Conservation (phyloP, 2,329 filamentous ascomycete species). For the Ophiostoma australiae region DNA sequence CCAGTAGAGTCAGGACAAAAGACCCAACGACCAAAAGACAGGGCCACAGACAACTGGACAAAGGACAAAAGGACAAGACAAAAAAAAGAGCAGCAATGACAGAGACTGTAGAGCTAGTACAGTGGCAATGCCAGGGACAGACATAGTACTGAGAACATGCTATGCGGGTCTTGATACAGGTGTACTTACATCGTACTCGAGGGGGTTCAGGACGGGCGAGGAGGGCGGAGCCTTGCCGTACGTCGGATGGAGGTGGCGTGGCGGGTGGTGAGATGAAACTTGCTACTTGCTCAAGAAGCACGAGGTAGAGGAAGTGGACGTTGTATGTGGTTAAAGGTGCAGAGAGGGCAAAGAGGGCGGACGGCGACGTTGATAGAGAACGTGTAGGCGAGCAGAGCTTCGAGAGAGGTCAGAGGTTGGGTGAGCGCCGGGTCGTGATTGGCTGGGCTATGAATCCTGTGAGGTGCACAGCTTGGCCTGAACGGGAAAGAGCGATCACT, state of each 20-base stretch:
- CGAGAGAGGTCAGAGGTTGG: neutral
- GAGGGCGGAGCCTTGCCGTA: constrained; percentile 10
- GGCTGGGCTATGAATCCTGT: constrained; percentile 3
- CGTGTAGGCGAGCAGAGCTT: neutral
- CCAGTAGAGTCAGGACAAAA: neutral
- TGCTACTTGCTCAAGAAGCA: neutral
- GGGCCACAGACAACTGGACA: neutral
- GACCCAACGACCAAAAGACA: neutral
- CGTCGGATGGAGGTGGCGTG: constrained; percentile 7
- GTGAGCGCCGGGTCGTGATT: constrained; percentile 1
- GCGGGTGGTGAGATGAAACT: constrained; percentile 15
- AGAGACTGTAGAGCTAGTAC: neutral
- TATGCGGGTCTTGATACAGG: neutral
- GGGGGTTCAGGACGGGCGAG: neutral
- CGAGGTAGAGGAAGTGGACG: neutral
- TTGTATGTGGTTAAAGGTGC: neutral
- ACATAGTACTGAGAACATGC: neutral
- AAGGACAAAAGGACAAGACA: neutral
- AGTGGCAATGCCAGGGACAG: neutral
- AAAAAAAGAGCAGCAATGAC: neutral
- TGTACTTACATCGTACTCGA: neutral
- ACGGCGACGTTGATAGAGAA: neutral
- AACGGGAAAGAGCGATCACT: neutral
- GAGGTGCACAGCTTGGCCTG: neutral
- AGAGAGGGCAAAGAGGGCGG: neutral